phyloP scores from a whole-genome alignment of 2,329 filamentous ascomycete genomes.

The Calonectria crousiana region DNA sequence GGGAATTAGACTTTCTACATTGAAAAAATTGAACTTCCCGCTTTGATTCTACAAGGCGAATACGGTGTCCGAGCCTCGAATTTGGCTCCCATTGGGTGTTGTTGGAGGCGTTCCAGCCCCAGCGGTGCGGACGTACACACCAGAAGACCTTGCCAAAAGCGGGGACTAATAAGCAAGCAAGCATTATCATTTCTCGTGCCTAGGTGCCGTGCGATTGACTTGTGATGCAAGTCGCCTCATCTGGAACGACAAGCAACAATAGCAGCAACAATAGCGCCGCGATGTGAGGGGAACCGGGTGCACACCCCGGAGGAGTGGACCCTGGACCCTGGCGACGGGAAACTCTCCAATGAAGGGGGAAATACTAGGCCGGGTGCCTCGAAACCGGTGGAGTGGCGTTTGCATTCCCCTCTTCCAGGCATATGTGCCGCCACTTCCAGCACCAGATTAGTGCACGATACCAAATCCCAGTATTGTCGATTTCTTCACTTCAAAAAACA shows the following conservation, averaged over 20 bases:
- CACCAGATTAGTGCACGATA: slow-evolving; percentile 27
- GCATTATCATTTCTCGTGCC: background rate
- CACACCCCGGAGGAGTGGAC: slow-evolving; percentile 6
- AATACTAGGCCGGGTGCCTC: slow-evolving; percentile 16
- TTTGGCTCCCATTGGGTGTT: background rate
- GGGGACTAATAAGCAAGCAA: slow-evolving; percentile 2
- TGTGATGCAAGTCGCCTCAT: slow-evolving; percentile 17
- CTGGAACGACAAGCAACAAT: slow-evolving; percentile 18
- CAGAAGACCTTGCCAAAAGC: background rate
- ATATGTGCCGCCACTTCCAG: slow-evolving; percentile 21
- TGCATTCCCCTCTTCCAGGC: slow-evolving; percentile 32
- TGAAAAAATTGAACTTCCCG: slow-evolving; percentile 31
- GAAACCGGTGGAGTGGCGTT: slow-evolving; percentile 40
- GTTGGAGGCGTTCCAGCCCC: background rate
- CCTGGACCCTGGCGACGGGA: slow-evolving; percentile 20
- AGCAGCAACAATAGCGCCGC: slow-evolving; percentile 13
- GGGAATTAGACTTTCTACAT: slow-evolving; percentile 43
- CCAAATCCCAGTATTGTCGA: background rate
- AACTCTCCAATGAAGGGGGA: slow-evolving; percentile 20
- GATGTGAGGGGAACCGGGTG: slow-evolving; percentile 10
- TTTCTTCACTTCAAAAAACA: background rate
- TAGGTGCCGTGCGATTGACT: background rate
- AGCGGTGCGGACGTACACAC: background rate
- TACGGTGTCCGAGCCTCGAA: background rate
- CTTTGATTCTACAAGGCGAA: slow-evolving; percentile 12